phyloP scores from a whole-genome alignment of 164 flowering plant species.

The Kingdonia uniflora region DNA sequence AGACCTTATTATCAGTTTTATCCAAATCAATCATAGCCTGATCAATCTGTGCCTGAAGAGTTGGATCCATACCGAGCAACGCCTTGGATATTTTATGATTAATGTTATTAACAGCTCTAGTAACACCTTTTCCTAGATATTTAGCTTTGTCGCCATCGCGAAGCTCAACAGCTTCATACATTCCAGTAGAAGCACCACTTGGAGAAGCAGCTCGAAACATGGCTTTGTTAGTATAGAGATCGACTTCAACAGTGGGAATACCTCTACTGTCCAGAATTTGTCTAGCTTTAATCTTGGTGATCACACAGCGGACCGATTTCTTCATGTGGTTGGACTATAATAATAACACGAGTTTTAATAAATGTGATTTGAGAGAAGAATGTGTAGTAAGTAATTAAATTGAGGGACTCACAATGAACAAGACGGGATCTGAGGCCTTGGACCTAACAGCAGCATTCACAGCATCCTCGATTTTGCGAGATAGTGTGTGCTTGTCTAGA shows the following conservation, averaged over 20 bases:
- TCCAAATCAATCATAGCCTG: conserved; percentile 92
- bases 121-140: conserved; percentile 85
- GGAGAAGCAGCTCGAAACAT: conserved; percentile 86
- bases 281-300: conserved; percentile 82
- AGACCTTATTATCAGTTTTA: conserved; percentile 91
- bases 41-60: conserved; percentile 83
- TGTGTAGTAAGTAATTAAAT: neutral
- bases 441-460: conserved; percentile 99
- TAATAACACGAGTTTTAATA: neutral
- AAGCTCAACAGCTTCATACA: conserved; percentile 87
- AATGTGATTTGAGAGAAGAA: neutral
- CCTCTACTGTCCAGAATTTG: conserved; percentile 97
- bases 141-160: conserved; percentile 88
- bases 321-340: conserved; percentile 80
- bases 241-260: conserved; percentile 94
- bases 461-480: conserved; percentile 95
- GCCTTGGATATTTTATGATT: conserved; percentile 88
- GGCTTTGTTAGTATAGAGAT: conserved; percentile 81
- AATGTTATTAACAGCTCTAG: conserved; percentile 69
- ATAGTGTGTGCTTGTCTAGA: conserved; percentile 85
- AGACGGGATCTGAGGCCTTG: conserved; percentile 87
- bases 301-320: conserved; percentile 76
- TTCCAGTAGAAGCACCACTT: conserved; percentile 59
- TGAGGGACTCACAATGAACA: conserved; percentile 89
- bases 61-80: conserved; percentile 90